phyloP scores from a whole-genome alignment of 1,139 yeast species.

The Meyerozyma guilliermondii region DNA sequence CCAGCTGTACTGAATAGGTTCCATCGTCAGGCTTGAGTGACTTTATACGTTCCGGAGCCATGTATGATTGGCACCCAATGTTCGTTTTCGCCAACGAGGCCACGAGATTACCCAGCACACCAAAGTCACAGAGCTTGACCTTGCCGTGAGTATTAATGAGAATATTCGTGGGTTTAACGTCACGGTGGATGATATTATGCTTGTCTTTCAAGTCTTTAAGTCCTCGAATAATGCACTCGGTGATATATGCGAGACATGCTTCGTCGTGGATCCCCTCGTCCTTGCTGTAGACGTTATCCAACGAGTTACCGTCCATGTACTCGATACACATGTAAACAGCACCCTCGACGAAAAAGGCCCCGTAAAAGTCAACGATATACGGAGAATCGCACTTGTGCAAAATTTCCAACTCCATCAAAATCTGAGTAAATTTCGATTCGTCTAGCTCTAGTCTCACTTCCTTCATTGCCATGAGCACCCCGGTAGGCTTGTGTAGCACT shows the following conservation, averaged over 20 bases:
- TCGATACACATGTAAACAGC: slow-evolving; percentile 99
- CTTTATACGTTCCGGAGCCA: slow-evolving; percentile 98
- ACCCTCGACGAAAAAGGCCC: slow-evolving; percentile 96
- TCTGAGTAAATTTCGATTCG: slow-evolving; percentile 86
- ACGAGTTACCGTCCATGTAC: slow-evolving; percentile 95
- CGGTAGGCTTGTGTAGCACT: slow-evolving; percentile 91
- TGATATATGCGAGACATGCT: slow-evolving; percentile 67
- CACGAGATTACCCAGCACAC: slow-evolving; percentile 92
- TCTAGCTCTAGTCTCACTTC: slow-evolving; percentile 90
- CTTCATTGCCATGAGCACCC: slow-evolving; percentile 93
- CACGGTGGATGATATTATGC: slow-evolving; percentile 93
- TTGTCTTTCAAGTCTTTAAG: slow-evolving; percentile 75
- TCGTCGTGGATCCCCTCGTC: slow-evolving; percentile 77
- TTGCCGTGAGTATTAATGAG: slow-evolving; percentile 76
- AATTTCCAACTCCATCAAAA: slow-evolving; percentile 91
- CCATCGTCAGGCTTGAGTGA: slow-evolving; percentile 53
- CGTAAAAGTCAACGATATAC: slow-evolving; percentile 90
- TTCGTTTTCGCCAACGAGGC: slow-evolving; percentile 95
- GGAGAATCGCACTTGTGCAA: slow-evolving; percentile 88
- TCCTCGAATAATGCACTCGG: slow-evolving; percentile 79
- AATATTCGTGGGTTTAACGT: slow-evolving; percentile 95
- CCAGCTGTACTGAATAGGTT: slow-evolving; percentile 90
- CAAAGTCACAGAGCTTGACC: slow-evolving; percentile 92
- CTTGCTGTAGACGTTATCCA: slow-evolving; percentile 75
- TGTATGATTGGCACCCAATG: slow-evolving; percentile 96